Evolutionary conservation across 2,329 filamentous ascomycete genomes (phyloP), one percentile per base, ranked within the genome.

Genomic region (Boeremia lycopersici): DNA sequence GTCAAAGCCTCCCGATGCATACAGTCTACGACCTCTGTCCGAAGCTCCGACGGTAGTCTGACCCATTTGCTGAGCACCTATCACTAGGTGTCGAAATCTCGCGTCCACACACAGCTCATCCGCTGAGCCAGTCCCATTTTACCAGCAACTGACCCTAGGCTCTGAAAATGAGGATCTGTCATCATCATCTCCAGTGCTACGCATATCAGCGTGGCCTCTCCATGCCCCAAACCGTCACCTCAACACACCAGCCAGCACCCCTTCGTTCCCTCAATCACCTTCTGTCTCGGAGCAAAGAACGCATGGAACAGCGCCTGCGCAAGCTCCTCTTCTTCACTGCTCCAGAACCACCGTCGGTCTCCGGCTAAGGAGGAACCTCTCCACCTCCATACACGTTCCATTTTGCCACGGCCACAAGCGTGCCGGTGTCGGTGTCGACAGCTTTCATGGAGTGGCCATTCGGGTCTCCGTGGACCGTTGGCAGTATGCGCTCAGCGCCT

Each of bases 371-470:
- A 28, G 49, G 59, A 0, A 56, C 15, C n/a, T 38, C 15, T 4
- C 42, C 55, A 8, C 23, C 48, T 15, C 56, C 38, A 38, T 55
- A 58, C 10, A 60, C 19, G 10, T 60, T 60, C 57, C 60, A 60
- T 17, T 58, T 60, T 10, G 55, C 57, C 6, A 42, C 42, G 13
- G 35, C 54, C 13, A 56, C 51, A 2, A 60, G 48, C 11, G 42
- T 52, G 2, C 25, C 50, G 0, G 38, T 56, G 2, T 49, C 35
- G 1, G 8, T 23, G 12, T 59, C 55, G 26, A 56, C 26, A 12
- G 49, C 53, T 46, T 63, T 59, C 7, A 57, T 17, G 33, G 54
- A 53, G 29, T 46, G 33, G 6, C 53, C 45, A 2, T 50, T 30
- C 1, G 48, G 46, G 17, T 57, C 51, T 4, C 40, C 46, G 1